Evolutionary conservation across 371 early-diverging fungal species (phyloP), one percentile per base, ranked within the genome.

Genomic region (Apophysomyces elegans): DNA sequence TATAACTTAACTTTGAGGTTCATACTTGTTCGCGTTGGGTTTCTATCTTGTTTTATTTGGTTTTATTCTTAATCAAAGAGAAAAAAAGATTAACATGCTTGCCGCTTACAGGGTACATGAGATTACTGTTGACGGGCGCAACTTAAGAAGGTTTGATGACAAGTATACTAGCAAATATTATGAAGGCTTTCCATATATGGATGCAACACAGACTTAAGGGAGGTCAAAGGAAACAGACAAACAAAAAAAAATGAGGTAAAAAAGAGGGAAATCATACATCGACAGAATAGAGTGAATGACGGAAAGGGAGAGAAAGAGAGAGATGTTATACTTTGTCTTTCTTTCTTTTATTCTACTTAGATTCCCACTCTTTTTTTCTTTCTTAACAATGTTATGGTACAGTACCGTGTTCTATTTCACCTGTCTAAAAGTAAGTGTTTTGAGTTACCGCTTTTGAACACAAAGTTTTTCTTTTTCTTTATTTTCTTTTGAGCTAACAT

Each of bases 101-200:
- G 13, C 13, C 16, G 16, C 16, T 45, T 45, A 18, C 16, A n/a
- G 16, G 13, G 46, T 45, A 18, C 16, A 16, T 45, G 46, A 45
- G 46, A 13, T 18, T 45, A 45, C 16, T 45, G 46, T 45, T 45
- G 46, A 45, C 46, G 46, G n/a, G 46, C 16, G 46, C 46, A 45
- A 45, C 16, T 16, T 45, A 45, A 45, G 13, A 45, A 45, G 46
- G 46, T 45, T 45, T 45, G 46, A 45, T 45, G 46, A 45, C 46
- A 45, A 45, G 46, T 45, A 26, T 45, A 45, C 46, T 2, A 13
- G 46, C 46, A 18, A 45, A 18, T 18, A 45, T 45, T 13, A 45
- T 45, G 46, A 13, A n/a, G 16, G 16, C 16, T 45, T 45, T 45
- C 46, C 46, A 45, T n/a, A 45, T 45, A 13, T n/a, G 46, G 16